Evolutionary conservation across 2,329 filamentous ascomycete species (phyloP).

Genomic region (Hysterium pulicare): DNA sequence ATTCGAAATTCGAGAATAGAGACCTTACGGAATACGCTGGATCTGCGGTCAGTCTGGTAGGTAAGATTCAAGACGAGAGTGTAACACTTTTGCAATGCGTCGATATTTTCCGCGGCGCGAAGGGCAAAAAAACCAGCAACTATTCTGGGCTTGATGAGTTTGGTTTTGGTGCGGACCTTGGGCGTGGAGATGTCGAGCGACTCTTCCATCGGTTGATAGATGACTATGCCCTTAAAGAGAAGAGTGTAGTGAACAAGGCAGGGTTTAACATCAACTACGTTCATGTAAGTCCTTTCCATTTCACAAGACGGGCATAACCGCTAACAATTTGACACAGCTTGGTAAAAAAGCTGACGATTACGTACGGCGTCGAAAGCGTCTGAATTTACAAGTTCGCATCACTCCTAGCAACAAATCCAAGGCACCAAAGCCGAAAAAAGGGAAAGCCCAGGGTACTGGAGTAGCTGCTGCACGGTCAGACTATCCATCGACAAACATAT

Average conservation of each 20-base stretch:
- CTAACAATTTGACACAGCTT: slow-evolving; percentile 29
- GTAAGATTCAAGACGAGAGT: slow-evolving; percentile 52
- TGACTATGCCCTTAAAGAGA: slow-evolving; percentile 70
- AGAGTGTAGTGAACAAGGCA: slow-evolving; percentile 61
- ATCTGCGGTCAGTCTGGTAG: slow-evolving; percentile 67
- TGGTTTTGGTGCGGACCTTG: slow-evolving; percentile 66
- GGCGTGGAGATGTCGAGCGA: slow-evolving; percentile 74
- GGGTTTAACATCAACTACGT: slow-evolving; percentile 76
- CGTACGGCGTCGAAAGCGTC: slow-evolving; percentile 37
- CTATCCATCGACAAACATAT: slow-evolving; percentile 64
- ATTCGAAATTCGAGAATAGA: slow-evolving; percentile 64
- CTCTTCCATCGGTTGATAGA: slow-evolving; percentile 74
- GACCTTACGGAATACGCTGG: slow-evolving; percentile 76
- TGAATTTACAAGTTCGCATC: slow-evolving; percentile 55
- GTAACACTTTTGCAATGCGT: slow-evolving; percentile 70
- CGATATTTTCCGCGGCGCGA: slow-evolving; percentile 76
- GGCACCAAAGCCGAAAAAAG: slow-evolving; percentile 23
- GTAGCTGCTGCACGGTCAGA: slow-evolving; percentile 36
- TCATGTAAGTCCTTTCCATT: slow-evolving; percentile 46
- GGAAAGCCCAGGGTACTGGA: slow-evolving; percentile 12
- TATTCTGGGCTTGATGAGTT: slow-evolving; percentile 57
- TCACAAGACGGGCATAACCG: too few species aligned
- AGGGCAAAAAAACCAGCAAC: slow-evolving; percentile 47
- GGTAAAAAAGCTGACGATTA: slow-evolving; percentile 48
- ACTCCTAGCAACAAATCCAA: slow-evolving; percentile 41